Evolutionary conservation across 331 rosid species (phyloP).

Genomic region (Malus hybrid): DNA sequence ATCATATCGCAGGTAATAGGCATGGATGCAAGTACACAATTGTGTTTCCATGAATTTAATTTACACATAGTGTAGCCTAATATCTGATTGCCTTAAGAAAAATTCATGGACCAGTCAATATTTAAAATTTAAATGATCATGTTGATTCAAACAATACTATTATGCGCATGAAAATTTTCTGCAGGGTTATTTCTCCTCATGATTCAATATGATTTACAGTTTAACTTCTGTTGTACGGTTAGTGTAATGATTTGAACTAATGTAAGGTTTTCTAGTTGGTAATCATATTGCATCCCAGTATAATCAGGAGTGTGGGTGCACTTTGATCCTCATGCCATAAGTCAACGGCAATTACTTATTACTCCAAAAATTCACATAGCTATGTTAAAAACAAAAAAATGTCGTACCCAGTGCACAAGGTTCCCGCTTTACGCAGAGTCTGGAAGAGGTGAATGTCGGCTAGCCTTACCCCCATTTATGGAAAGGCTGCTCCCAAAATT

Average conservation of each 20-base stretch:
- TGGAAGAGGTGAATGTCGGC: no score
- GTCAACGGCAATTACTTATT: background rate
- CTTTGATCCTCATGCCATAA: background rate
- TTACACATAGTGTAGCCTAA: background rate
- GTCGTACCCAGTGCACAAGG: no score
- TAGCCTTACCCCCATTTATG: no score
- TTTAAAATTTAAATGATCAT: background rate
- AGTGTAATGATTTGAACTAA: background rate
- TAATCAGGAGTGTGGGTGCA: background rate
- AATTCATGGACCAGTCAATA: background rate
- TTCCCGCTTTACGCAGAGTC: no score
- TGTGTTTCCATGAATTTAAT: background rate
- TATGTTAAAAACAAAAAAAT: no score
- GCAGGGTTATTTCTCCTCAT: background rate
- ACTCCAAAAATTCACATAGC: background rate
- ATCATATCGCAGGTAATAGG: background rate
- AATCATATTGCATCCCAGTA: constrained; percentile 1
- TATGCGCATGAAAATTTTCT: background rate
- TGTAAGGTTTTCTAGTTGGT: background rate
- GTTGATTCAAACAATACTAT: background rate
- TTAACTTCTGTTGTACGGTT: background rate
- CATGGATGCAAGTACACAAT: background rate
- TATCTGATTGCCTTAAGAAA: background rate
- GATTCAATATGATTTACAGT: background rate
- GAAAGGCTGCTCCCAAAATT: no score